Conservation (phyloP, 768 basidiomycete species). For the Boletus pseudo-olivaceus region DNA sequence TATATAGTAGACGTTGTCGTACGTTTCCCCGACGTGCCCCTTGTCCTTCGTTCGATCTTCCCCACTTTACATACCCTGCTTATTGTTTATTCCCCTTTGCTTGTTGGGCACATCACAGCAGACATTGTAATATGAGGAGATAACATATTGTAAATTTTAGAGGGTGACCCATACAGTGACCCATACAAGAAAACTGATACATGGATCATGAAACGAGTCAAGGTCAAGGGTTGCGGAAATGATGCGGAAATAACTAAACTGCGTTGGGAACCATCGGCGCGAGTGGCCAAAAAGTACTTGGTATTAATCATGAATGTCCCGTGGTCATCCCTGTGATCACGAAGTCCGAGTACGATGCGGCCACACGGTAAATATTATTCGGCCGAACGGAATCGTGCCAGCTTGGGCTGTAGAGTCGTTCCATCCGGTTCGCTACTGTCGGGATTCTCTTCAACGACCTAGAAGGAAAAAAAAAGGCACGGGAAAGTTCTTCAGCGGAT, state of each 20-base stretch:
- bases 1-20: constrained; percentile 1
- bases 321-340: not conserved
- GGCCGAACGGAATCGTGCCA: constrained; percentile 33
- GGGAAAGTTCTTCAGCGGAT: constrained; percentile 17
- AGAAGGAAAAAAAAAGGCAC: constrained; percentile 2
- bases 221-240: not conserved
- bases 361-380: constrained; percentile 33
- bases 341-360: constrained; percentile 1
- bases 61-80: constrained; percentile 20
- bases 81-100: constrained; percentile 16
- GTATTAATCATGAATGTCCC: not conserved
- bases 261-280: not conserved
- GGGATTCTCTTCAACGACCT: constrained; percentile 6
- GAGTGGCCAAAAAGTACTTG: not conserved
- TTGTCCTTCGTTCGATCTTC: constrained; percentile 7
- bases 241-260: not conserved
- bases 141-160: constrained; percentile 16
- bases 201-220: not conserved
- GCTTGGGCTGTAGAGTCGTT: constrained; percentile 8
- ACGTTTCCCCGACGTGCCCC: not conserved
- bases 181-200: not conserved
- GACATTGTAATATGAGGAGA: constrained; percentile 14
- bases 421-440: not conserved
- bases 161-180: not conserved
- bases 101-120: constrained; percentile 4